Evolutionary conservation across 805 yeast genomes (phyloP), one percentile per base, ranked within the genome.

Genomic region (Candida chauliodis): DNA sequence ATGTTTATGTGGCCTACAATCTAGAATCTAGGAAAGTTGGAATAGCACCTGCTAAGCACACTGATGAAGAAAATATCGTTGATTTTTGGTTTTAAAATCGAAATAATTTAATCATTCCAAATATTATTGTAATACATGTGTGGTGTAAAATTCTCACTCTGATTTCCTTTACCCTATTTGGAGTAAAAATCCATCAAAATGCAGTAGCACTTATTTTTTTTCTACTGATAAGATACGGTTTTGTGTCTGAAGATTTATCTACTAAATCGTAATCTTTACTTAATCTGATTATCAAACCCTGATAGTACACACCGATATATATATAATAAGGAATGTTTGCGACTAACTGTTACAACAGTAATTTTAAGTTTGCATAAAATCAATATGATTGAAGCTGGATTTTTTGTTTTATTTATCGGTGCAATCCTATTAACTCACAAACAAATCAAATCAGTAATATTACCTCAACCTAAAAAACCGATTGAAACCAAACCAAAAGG

Each of bases 391-490:
- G 46, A 41, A 19, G 33, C 40, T 20, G 26, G 39, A 3, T 19
- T 39, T 7, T 9, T 45, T 8, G 34, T 44, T 2, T 7, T 49
- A 15, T 14, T 46, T 17, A 14, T 47, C 19, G 55, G 45, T 3
- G 11, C 44, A 2, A 21, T 47, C 4, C 37, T 46, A 4, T 22
- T 54, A 24, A 45, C 55, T 2, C 47, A 39, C 6, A 53, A 52
- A 24, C 53, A 50, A 30, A 5, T 43, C 2, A 32, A 14, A 13
- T 17, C 30, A 13, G 19, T 31, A 11, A 13, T 31, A 4, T 16
- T 31, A 31, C 27, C 35, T 10, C 30, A 27, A 15, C 30, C 30
- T 15, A 27, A 27, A 11, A 21, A 31, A 10, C 9, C 21, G 10
- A 5, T 22, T 10, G 23, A 23, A 5, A 17, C 13, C 21, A 25